phyloP scores from a whole-genome alignment of 106 monocot genomes.

The Hemerocallis citrina region DNA sequence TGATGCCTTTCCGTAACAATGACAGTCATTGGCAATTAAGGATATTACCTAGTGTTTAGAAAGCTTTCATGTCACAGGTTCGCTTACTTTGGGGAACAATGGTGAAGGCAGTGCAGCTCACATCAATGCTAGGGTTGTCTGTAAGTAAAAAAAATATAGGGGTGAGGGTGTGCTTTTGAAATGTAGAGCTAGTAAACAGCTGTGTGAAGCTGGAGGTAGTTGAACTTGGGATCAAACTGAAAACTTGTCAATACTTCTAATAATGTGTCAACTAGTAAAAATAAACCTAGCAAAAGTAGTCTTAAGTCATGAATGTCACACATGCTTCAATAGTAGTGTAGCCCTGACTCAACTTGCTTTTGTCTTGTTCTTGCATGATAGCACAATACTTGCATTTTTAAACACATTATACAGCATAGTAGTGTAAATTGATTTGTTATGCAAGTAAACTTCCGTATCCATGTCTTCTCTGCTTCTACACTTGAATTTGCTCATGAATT shows the following conservation, averaged over 20 bases:
- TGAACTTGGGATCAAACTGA: neutral
- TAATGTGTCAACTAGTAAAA: neutral
- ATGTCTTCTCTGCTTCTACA: too few relatives aligned
- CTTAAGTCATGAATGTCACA: conserved; percentile 1
- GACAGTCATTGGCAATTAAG: too few relatives aligned
- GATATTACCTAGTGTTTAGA: neutral
- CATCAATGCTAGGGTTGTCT: conserved; percentile 5
- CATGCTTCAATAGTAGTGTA: neutral
- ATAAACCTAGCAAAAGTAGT: neutral
- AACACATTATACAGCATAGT: too few relatives aligned
- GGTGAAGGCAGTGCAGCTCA: neutral
- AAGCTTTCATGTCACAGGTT: neutral
- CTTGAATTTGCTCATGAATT: too few relatives aligned
- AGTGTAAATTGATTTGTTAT: too few relatives aligned
- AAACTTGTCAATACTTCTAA: neutral
- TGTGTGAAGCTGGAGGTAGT: conserved; percentile 5
- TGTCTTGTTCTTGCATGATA: neutral
- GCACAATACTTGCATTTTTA: neutral
- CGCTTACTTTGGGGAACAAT: conserved; percentile 1
- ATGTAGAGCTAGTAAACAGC: conserved; percentile 1
- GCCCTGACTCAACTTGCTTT: neutral
- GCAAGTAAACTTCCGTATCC: too few relatives aligned
- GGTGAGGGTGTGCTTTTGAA: neutral
- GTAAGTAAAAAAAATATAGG: neutral
- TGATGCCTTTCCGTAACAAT: too few relatives aligned